Conservation (phyloP, 176 grass and related monocot species). For the Eragrostis curvula region DNA sequence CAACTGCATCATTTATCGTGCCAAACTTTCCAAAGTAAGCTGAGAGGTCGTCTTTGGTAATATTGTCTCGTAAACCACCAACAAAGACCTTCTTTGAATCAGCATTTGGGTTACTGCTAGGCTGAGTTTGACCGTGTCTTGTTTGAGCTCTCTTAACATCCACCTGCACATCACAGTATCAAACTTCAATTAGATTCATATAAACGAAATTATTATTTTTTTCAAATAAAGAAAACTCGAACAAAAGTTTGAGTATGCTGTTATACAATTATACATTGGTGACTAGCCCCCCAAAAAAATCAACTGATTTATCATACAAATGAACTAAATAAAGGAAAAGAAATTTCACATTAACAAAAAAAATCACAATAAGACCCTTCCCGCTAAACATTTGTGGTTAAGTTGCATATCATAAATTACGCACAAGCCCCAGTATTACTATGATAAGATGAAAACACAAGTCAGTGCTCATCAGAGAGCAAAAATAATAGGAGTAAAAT, state of each 20-base stretch:
- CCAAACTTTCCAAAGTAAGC: slow-evolving; percentile 79
- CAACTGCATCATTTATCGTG: slow-evolving; percentile 43
- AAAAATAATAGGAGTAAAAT: neutral
- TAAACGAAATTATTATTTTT: no score
- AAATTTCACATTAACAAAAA: no score
- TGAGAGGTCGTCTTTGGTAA: slow-evolving; percentile 46
- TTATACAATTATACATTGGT: no score
- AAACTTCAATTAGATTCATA: no score
- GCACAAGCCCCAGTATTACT: no score
- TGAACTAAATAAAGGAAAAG: neutral
- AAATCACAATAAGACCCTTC: neutral
- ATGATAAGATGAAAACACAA: no score
- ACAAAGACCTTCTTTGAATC: slow-evolving; percentile 66
- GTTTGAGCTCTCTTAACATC: slow-evolving; percentile 51
- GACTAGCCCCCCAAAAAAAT: no score
- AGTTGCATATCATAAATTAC: no score
- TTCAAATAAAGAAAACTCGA: no score
- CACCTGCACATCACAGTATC: slow-evolving; percentile 39
- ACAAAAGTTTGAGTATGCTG: no score
- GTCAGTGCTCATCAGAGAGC: no score
- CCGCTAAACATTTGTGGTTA: neutral
- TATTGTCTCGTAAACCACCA: slow-evolving; percentile 50
- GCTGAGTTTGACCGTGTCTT: neutral
- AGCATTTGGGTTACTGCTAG: neutral
- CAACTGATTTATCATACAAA: neutral